Evolutionary conservation across 176 grass and related monocot species (phyloP).

Genomic region (Musa acuminata): DNA sequence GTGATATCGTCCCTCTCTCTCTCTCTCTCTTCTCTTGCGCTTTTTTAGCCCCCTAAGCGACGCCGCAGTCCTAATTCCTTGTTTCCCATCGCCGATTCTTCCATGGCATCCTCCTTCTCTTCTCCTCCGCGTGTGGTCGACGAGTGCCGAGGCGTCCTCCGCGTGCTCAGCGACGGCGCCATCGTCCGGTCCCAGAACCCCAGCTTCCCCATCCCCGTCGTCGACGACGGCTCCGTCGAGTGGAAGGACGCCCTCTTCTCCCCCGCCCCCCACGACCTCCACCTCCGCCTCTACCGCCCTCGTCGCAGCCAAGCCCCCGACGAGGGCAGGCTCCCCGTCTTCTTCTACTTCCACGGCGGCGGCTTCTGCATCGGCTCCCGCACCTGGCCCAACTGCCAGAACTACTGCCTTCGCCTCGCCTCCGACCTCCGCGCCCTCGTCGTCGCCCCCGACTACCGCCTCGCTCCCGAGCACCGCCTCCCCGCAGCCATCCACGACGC

Average conservation of each 20-base stretch:
- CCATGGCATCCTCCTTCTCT: conserved; percentile 4
- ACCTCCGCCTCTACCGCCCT: conserved; percentile 38
- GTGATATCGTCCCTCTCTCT: too few species aligned
- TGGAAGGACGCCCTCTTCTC: conserved; percentile 37
- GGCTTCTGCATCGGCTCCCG: conserved; percentile 83
- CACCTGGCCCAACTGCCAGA: conserved; percentile 77
- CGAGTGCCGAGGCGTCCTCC: conserved; percentile 20
- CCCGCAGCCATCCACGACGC: conserved; percentile 64
- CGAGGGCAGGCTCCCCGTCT: conserved; percentile 43
- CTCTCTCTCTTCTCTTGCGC: too few species aligned
- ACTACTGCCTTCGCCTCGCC: conserved; percentile 72
- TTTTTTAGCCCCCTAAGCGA: too few species aligned
- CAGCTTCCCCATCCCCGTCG: conserved; percentile 26
- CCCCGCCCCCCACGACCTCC: conserved; percentile 10
- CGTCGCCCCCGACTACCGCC: conserved; percentile 64
- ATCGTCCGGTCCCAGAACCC: conserved; percentile 30
- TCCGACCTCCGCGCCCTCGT: conserved; percentile 51
- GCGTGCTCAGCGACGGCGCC: conserved; percentile 34
- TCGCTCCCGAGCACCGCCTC: conserved; percentile 66
- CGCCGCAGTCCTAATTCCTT: too few species aligned
- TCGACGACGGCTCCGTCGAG: conserved; percentile 34
- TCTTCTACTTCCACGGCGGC: conserved; percentile 75
- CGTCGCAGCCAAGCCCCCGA: not conserved
- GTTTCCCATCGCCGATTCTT: not conserved
- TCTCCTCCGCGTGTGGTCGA: conserved; percentile 2